Conservation (phyloP, 192 early-diverging fungal species). For the Mortierella claussenii region DNA sequence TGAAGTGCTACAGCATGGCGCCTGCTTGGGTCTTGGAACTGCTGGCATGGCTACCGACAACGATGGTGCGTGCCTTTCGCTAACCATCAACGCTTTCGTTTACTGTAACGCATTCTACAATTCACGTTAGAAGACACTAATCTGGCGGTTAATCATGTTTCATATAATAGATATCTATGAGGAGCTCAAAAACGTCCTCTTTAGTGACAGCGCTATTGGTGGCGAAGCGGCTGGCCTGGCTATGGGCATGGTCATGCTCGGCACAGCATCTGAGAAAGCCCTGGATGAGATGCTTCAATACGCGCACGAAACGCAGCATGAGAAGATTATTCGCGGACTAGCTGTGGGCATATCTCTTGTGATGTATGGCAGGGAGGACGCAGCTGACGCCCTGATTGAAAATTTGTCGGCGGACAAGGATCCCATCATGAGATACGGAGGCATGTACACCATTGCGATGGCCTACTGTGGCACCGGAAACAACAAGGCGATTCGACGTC, state of each 20-base stretch:
- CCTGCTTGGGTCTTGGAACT: conserved; percentile 92
- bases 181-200: conserved; percentile 88
- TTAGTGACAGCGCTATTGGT: conserved; percentile 95
- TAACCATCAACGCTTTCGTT: too few relatives aligned
- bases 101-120: too few relatives aligned
- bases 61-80: conserved; percentile 74
- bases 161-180: conserved; percentile 77
- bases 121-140: too few relatives aligned
- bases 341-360: conserved; percentile 94
- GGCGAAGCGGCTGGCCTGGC: conserved; percentile 96
- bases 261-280: conserved; percentile 81
- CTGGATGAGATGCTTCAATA: conserved; percentile 97
- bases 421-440: conserved; percentile 94
- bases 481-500: conserved; percentile 93
- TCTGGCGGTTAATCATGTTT: background rate
- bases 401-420: conserved; percentile 91
- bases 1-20: conserved; percentile 97
- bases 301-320: conserved; percentile 98
- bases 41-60: conserved; percentile 96
- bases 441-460: conserved; percentile 97
- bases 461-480: conserved; percentile 98
- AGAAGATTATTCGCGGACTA: conserved; percentile 98
- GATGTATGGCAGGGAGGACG: conserved; percentile 98
- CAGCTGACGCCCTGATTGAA: conserved; percentile 92
- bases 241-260: conserved; percentile 98